Evolutionary conservation across 2,329 filamentous ascomycete genomes (phyloP).

Genomic region (Tolypocladium pustulatum): DNA sequence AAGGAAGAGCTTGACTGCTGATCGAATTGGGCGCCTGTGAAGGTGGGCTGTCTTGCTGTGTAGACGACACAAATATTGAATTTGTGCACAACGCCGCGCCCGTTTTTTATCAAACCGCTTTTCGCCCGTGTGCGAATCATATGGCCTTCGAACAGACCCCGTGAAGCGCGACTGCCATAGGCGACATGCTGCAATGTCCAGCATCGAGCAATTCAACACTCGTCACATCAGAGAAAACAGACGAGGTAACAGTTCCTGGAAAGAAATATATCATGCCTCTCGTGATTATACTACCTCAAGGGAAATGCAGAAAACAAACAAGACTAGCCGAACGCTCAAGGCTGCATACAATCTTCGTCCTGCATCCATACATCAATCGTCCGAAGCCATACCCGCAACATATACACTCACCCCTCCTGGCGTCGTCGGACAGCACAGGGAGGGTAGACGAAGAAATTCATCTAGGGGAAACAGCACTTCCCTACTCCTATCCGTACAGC

Average conservation of each 20-base stretch:
- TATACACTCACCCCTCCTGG: background rate
- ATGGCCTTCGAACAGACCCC: too few species aligned
- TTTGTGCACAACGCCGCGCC: too few species aligned
- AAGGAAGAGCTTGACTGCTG: too few species aligned
- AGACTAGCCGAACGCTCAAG: conserved; percentile 4
- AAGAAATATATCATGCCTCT: conserved; percentile 4
- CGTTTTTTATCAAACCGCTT: too few species aligned
- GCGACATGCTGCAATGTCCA: too few species aligned
- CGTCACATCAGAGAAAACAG: background rate
- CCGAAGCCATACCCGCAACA: background rate
- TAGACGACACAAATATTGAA: too few species aligned
- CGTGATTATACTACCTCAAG: conserved; percentile 4
- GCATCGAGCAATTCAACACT: background rate
- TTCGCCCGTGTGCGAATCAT: too few species aligned
- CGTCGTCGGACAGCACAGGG: background rate
- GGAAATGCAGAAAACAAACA: background rate
- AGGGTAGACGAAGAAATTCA: background rate
- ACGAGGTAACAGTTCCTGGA: too few species aligned
- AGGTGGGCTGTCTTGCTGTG: too few species aligned
- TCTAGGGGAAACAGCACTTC: background rate
- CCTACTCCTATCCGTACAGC: conserved; percentile 18
- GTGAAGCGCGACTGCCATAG: too few species aligned
- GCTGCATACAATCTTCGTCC: conserved; percentile 2
- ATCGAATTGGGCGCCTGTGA: too few species aligned
- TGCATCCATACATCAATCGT: background rate